These are phyloP conservation scores for Mrakiaceae sp. DNA, from an alignment of 1,284 basidiomycete genomes.

Conservation along the genomic window DNA sequence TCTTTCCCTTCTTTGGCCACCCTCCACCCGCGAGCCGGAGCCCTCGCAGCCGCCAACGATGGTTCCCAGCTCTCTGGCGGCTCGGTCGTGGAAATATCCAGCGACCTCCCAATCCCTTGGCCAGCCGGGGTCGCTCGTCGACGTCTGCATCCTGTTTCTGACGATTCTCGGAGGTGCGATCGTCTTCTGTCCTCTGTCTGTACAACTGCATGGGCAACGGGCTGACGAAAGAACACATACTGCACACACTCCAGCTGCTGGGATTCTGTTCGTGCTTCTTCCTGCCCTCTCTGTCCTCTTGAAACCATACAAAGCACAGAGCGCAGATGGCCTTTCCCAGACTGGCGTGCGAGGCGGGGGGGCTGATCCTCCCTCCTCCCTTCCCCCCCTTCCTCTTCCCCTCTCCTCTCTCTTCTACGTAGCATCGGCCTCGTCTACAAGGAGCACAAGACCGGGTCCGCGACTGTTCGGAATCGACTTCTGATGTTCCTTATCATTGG, in stretches of 20 bases:
- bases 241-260: not conserved
- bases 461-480: constrained; percentile 7
- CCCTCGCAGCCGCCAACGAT: no score
- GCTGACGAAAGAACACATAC: not conserved
- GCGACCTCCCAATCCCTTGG: not conserved
- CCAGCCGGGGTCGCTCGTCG: constrained; percentile 12
- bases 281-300: not conserved
- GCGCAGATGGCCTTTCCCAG: no score
- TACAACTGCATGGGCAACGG: not conserved
- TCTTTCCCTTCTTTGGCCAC: no score
- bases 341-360: no score
- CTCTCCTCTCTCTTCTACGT: not conserved
- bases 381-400: not conserved
- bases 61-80: no score
- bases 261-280: not conserved
- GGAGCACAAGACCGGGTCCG: constrained; percentile 3
- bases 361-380: not conserved
- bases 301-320: no score
- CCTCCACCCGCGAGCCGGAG: no score
- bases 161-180: constrained; percentile 10
- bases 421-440: not conserved
- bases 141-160: constrained; percentile 2
- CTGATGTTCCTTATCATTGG: constrained; percentile 7
- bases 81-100: no score
- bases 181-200: not conserved